These are phyloP conservation scores for Aaosphaeria arxii DNA, from an alignment of 2,329 filamentous ascomycete genomes.

Conservation along the genomic window DNA sequence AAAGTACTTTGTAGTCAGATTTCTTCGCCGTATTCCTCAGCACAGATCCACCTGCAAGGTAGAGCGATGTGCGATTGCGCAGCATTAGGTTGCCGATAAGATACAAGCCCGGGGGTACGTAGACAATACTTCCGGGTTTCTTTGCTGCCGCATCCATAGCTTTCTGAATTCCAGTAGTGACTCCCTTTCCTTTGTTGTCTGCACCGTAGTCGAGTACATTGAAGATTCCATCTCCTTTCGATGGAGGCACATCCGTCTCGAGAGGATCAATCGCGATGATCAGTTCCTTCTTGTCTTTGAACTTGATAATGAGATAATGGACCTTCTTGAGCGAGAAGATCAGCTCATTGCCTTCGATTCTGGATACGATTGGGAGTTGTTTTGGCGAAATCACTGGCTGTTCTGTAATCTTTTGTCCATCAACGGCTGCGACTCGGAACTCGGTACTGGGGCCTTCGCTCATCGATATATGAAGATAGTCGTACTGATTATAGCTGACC, in stretches of 20 bases:
- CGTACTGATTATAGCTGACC: conserved; percentile 2
- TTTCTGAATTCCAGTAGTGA: conserved; percentile 6
- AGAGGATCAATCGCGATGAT: conserved; percentile 7
- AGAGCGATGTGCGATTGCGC: neutral
- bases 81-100: conserved; percentile 5
- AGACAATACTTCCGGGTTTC: conserved; percentile 4
- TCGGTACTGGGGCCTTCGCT: conserved; percentile 2
- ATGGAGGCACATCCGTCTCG: conserved; percentile 3
- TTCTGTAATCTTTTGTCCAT: conserved; percentile 1
- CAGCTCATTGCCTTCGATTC: conserved; percentile 1
- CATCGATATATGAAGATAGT: conserved; percentile 6
- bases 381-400: conserved; percentile 1
- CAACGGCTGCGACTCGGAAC: conserved; percentile 3
- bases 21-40: conserved; percentile 5
- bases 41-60: conserved; percentile 6
- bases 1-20: conserved; percentile 5
- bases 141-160: conserved; percentile 5
- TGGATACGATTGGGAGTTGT: conserved; percentile 1
- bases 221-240: conserved; percentile 3
- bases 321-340: conserved; percentile 5
- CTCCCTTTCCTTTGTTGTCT: conserved; percentile 2
- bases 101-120: conserved; percentile 6
- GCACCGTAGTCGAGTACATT: conserved; percentile 6
- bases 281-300: conserved; percentile 3
- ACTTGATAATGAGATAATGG: conserved; percentile 7